phyloP scores from a whole-genome alignment of 768 basidiomycete species.

The Calocybe gangraenosa region DNA sequence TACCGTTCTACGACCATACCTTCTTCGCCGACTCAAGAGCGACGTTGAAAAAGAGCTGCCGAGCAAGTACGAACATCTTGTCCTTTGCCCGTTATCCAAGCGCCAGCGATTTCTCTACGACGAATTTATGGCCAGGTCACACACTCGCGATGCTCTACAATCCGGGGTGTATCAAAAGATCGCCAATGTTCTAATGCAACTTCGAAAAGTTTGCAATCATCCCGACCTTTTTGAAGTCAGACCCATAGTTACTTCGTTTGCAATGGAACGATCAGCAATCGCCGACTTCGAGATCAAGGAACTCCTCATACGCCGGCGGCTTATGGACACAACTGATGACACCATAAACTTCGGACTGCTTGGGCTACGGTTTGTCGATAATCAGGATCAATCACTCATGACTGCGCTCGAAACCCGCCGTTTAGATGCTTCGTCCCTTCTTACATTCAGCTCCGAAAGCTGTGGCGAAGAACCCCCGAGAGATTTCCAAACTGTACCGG shows the following conservation, averaged over 20 bases:
- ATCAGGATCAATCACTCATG: slow-evolving; percentile 49
- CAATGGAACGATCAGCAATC: slow-evolving; percentile 67
- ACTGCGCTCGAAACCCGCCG: slow-evolving; percentile 48
- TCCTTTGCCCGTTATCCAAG: slow-evolving; percentile 85
- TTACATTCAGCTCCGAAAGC: slow-evolving; percentile 50
- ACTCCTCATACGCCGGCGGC: slow-evolving; percentile 71
- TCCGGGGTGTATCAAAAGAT: slow-evolving; percentile 88
- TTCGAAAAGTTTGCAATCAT: slow-evolving; percentile 95
- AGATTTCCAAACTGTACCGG: slow-evolving; percentile 72
- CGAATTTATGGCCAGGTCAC: slow-evolving; percentile 89
- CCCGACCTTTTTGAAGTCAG: slow-evolving; percentile 91
- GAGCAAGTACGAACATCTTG: slow-evolving; percentile 88
- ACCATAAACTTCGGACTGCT: slow-evolving; percentile 57
- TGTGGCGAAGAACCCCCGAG: slow-evolving; percentile 64
- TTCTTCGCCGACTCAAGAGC: slow-evolving; percentile 93
- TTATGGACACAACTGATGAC: slow-evolving; percentile 55
- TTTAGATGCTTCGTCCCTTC: slow-evolving; percentile 54
- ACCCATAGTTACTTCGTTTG: slow-evolving; percentile 75
- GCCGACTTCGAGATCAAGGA: slow-evolving; percentile 87
- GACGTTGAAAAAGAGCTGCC: slow-evolving; percentile 96
- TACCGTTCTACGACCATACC: slow-evolving; percentile 91
- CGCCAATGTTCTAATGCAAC: slow-evolving; percentile 96
- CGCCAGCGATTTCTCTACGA: slow-evolving; percentile 94
- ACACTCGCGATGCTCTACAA: slow-evolving; percentile 76
- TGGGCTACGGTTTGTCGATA: slow-evolving; percentile 57